A percentile compares a stretch with the other conserved stretches of the same genome.
These are phyloP conservation scores for Tilletiaria anomala DNA, from an alignment of 1,284 basidiomycete genomes.

Conservation along the genomic window DNA sequence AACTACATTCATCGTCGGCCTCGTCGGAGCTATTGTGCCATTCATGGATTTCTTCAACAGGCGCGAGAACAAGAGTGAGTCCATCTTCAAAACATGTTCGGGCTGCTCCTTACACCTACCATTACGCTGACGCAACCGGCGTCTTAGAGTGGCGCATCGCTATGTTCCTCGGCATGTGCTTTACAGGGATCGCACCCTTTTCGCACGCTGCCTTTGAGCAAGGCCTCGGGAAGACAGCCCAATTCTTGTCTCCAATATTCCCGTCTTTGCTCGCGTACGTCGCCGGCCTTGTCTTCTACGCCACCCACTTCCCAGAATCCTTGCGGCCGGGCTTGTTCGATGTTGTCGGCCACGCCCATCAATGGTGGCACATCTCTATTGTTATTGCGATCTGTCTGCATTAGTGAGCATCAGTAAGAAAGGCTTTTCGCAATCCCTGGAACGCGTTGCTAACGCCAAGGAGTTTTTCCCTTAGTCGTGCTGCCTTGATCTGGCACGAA, in stretches of 20 bases:
- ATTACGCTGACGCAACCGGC: no score
- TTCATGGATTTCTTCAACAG: constrained; percentile 37
- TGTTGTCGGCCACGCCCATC: constrained; percentile 32
- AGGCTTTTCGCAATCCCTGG: no score
- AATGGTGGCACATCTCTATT: constrained; percentile 36
- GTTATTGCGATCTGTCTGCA: constrained; percentile 33
- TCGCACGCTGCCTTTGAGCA: constrained; percentile 31
- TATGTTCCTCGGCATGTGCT: constrained; percentile 33
- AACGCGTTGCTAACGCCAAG: no score
- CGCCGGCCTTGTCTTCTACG: constrained; percentile 30
- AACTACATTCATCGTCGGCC: constrained; percentile 25
- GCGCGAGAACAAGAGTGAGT: constrained; percentile 25
- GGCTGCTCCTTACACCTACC: no score
- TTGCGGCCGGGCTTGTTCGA: constrained; percentile 32
- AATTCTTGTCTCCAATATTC: constrained; percentile 31
- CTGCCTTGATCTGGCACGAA: no score
- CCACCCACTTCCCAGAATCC: constrained; percentile 31
- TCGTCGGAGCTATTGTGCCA: constrained; percentile 31
- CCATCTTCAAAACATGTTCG: no score
- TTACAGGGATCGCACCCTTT: constrained; percentile 30
- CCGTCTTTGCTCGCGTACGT: constrained; percentile 29
- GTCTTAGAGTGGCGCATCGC: constrained; percentile 28
- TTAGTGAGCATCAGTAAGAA: no score
- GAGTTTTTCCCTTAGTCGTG: no score
- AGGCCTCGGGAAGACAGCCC: constrained; percentile 19